Conservation (phyloP, 1,284 basidiomycete genomes). For the Apiotrichum brassicae region DNA sequence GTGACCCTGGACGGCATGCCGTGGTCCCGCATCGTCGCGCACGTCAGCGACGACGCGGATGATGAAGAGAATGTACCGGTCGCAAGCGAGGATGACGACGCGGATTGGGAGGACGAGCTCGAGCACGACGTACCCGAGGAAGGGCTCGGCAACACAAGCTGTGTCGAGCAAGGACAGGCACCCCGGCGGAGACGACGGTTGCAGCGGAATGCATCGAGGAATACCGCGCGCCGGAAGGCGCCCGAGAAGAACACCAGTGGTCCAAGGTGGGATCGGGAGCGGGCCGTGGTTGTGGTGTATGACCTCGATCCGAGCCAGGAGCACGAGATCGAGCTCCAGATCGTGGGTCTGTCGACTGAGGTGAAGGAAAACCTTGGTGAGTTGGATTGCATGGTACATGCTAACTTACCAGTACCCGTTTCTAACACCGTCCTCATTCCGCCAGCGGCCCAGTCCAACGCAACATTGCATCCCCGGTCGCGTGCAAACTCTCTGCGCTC, state of each 20-base stretch:
- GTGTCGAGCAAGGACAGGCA: not conserved
- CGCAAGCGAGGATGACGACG: slow-evolving; percentile 9
- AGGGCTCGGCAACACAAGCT: slow-evolving; percentile 11
- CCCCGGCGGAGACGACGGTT: slow-evolving; percentile 1
- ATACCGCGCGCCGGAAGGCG: not conserved
- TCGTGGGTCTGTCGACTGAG: slow-evolving; percentile 37
- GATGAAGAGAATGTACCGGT: slow-evolving; percentile 10
- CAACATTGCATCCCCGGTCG: slow-evolving; percentile 32
- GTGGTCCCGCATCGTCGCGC: slow-evolving; percentile 45
- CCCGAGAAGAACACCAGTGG: not conserved
- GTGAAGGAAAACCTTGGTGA: slow-evolving; percentile 24
- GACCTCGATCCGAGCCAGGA: slow-evolving; percentile 44
- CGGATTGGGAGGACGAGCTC: slow-evolving; percentile 18
- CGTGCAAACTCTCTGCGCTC: slow-evolving; percentile 44
- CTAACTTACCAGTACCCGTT: slow-evolving; percentile 17
- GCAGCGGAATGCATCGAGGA: not conserved
- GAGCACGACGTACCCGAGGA: slow-evolving; percentile 17
- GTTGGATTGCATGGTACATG: not conserved
- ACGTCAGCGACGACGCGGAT: slow-evolving; percentile 40
- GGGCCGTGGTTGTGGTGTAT: slow-evolving; percentile 45
- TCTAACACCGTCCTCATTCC: slow-evolving; percentile 39
- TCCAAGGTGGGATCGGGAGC: slow-evolving; percentile 29
- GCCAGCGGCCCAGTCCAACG: slow-evolving; percentile 21
- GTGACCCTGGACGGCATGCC: slow-evolving; percentile 45
- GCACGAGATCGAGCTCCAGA: slow-evolving; percentile 45